phyloP scores from a whole-genome alignment of 106 monocot species.

The Acorus gramineus region DNA sequence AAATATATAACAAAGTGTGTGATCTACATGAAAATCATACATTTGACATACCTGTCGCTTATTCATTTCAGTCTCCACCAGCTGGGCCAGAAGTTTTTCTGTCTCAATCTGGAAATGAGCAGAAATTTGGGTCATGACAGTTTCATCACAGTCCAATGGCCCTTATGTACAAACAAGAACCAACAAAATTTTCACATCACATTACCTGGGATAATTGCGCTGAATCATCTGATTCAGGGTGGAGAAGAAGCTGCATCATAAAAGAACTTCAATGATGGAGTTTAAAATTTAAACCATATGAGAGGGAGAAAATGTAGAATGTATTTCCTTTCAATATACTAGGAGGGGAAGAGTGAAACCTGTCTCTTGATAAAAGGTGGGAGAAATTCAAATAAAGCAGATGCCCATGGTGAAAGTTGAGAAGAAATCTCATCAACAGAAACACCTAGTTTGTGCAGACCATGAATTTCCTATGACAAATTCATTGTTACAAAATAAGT shows the following conservation, averaged over 20 bases:
- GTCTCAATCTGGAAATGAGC: constrained; percentile 60
- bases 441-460: constrained; percentile 58
- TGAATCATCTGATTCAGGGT: constrained; percentile 91
- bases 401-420: constrained; percentile 91
- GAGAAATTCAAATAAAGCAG: constrained; percentile 86
- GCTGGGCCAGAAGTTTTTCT: constrained; percentile 78
- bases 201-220: constrained; percentile 85
- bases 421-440: constrained; percentile 47
- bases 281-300: too few relatives aligned
- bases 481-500: background rate
- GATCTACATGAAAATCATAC: too few relatives aligned
- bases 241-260: constrained; percentile 65
- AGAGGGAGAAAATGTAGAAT: too few relatives aligned
- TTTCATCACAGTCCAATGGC: background rate
- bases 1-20: background rate
- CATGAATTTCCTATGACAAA: constrained; percentile 76
- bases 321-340: too few relatives aligned
- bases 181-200: background rate
- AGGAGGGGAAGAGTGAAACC: constrained; percentile 13
- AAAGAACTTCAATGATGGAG: background rate
- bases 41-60: constrained; percentile 46
- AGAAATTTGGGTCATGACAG: background rate
- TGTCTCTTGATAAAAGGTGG: constrained; percentile 84
- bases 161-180: background rate
- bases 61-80: constrained; percentile 84